Conservation (phyloP, 306 rosid genomes). For the Erythrophleum fordii region DNA sequence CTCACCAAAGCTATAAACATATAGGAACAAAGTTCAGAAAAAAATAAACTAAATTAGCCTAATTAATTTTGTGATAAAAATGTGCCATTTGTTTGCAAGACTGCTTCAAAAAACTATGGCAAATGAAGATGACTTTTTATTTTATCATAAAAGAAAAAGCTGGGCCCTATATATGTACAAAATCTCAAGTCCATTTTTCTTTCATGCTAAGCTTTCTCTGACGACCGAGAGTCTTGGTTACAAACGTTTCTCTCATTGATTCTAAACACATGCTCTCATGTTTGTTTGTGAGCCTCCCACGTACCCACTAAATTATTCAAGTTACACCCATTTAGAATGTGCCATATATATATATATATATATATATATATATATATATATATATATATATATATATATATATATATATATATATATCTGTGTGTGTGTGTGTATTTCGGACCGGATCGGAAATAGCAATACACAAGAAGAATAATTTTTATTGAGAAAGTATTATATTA, state of each 20-base stretch:
- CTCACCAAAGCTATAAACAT: no score
- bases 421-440: no score
- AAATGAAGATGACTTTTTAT: slow-evolving; percentile 12
- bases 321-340: neutral
- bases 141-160: no score
- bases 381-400: no score
- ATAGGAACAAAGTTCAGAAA: neutral
- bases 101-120: slow-evolving; percentile 20
- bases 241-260: neutral
- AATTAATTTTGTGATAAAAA: neutral
- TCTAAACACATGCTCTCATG: neutral
- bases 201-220: slow-evolving; percentile 42
- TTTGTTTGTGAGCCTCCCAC: neutral
- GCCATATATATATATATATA: neutral
- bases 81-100: neutral
- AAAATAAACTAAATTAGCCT: no score
- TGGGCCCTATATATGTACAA: no score
- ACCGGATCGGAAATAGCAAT: no score
- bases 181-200: neutral
- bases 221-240: neutral
- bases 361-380: no score
- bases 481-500: no score
- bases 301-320: neutral
- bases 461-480: no score
- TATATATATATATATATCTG: no score